Evolutionary conservation across 2,329 filamentous ascomycete genomes (phyloP).

Genomic region (Colletotrichum sp.): DNA sequence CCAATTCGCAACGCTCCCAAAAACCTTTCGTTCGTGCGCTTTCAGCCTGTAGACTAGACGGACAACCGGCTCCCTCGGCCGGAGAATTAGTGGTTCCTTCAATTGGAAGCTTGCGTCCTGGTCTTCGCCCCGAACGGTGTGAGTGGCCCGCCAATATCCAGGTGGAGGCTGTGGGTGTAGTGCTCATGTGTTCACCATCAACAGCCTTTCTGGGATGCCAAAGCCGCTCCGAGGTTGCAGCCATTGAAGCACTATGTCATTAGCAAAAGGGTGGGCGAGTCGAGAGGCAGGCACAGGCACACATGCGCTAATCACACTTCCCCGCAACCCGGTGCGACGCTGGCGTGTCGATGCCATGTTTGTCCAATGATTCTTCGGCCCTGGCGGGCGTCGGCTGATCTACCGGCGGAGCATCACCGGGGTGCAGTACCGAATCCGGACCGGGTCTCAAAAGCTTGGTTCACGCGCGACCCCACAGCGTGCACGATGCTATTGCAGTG

Average conservation of each 20-base stretch:
- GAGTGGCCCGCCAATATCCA: neutral
- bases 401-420: neutral
- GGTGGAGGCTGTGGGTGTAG: neutral
- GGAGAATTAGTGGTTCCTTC: constrained; percentile 4
- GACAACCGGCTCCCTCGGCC: neutral
- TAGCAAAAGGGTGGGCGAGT: neutral
- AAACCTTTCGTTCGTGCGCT: neutral
- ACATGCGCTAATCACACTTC: neutral
- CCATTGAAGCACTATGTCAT: neutral
- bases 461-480: neutral
- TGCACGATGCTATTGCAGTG: neutral
- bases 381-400: constrained; percentile 16
- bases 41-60: neutral
- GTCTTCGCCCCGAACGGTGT: neutral
- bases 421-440: neutral
- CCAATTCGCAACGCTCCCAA: neutral
- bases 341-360: neutral
- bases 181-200: neutral
- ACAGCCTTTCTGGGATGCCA: neutral
- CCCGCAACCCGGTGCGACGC: neutral
- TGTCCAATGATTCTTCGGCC: neutral
- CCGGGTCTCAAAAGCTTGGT: neutral
- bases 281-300: neutral
- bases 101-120: neutral
- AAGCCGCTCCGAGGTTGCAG: constrained; percentile 1